These are phyloP conservation scores for Lentinula guzmanii DNA, from an alignment of 768 basidiomycete species.

Conservation along the genomic window DNA sequence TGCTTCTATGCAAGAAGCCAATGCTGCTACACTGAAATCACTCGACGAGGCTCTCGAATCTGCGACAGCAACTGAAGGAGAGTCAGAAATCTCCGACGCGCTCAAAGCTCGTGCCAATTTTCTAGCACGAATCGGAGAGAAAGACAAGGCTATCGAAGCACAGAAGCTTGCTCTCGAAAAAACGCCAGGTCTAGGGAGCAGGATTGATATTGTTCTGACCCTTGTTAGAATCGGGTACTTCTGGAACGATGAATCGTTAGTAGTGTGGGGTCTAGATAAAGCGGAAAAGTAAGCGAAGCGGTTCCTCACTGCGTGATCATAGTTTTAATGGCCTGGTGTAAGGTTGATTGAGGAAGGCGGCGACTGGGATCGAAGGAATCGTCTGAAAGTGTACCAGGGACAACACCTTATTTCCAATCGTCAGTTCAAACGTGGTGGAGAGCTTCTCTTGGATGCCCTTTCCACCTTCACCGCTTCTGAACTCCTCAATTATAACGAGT, in stretches of 20 bases:
- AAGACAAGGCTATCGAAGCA: slow-evolving; percentile 81
- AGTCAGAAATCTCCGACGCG: slow-evolving; percentile 88
- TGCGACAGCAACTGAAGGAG: slow-evolving; percentile 87
- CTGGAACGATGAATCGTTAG: slow-evolving; percentile 71
- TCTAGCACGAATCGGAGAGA: slow-evolving; percentile 86
- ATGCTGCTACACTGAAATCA: slow-evolving; percentile 63
- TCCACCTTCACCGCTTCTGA: slow-evolving; percentile 95
- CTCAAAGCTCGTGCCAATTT: slow-evolving; percentile 81
- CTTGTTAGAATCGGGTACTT: slow-evolving; percentile 89
- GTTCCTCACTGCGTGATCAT: background rate
- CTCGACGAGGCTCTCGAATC: slow-evolving; percentile 78
- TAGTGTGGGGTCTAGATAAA: slow-evolving; percentile 64
- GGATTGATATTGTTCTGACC: slow-evolving; percentile 89
- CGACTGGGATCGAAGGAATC: slow-evolving; percentile 96
- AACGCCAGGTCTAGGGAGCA: slow-evolving; percentile 85
- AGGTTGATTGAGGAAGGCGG: slow-evolving; percentile 93
- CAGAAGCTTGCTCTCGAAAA: slow-evolving; percentile 84
- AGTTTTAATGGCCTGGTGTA: background rate
- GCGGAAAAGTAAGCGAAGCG: slow-evolving; percentile 65
- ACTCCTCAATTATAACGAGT: slow-evolving; percentile 82
- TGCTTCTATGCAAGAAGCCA: slow-evolving; percentile 57
- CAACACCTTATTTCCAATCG: slow-evolving; percentile 81
- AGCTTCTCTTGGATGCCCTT: slow-evolving; percentile 83
- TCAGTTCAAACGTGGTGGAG: slow-evolving; percentile 85
- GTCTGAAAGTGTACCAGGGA: slow-evolving; percentile 93